Percentiles rank a stretch among this genome's conserved stretches.
Conservation (phyloP, 73 alveolate genomes). For the Paramecium caudatum region DNA sequence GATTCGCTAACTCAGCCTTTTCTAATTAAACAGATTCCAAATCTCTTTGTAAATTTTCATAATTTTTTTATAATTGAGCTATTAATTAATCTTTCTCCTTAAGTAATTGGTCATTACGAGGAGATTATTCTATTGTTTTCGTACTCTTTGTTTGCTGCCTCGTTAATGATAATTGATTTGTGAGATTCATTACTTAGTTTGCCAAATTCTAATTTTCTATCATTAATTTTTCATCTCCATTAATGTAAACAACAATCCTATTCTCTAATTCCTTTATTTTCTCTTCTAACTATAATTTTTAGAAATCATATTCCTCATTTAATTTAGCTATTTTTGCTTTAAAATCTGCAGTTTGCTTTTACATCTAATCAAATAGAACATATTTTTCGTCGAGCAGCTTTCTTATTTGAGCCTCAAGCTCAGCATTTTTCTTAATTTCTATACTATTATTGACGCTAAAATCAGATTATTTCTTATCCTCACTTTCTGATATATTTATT, state of each 20-base stretch:
- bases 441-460: not conserved
- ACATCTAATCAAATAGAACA: constrained; percentile 28
- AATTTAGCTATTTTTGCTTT: not conserved
- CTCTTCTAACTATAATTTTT: not conserved
- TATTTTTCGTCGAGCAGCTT: not conserved
- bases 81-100: constrained; percentile 1
- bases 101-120: too few relatives aligned
- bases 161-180: not conserved
- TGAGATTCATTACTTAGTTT: not conserved
- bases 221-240: constrained; percentile 23
- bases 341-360: not conserved
- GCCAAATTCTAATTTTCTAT: constrained; percentile 16
- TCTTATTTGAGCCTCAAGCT: not conserved
- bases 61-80: not conserved
- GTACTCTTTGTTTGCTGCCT: not conserved
- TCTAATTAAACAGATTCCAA: too few relatives aligned
- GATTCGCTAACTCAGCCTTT: too few relatives aligned
- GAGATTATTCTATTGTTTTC: too few relatives aligned
- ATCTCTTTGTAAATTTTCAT: not conserved
- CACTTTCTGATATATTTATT: not conserved
- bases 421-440: not conserved
- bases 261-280: constrained; percentile 14
- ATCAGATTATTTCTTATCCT: not conserved
- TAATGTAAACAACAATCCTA: not conserved
- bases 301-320: constrained; percentile 18